phyloP scores from a whole-genome alignment of 768 basidiomycete genomes.

The Boletus coccyginus region DNA sequence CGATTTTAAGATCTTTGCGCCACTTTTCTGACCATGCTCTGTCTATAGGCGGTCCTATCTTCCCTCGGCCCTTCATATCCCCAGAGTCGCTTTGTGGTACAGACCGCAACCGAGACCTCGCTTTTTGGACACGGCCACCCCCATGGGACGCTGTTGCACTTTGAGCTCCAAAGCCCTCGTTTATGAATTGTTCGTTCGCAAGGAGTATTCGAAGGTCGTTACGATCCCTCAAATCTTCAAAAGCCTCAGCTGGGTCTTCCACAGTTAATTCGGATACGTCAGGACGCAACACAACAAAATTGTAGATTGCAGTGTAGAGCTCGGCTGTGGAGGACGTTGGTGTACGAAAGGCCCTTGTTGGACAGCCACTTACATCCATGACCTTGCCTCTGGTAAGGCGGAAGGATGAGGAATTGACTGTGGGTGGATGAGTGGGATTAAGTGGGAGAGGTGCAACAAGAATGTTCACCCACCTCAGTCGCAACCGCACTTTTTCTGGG shows the following conservation, averaged over 20 bases:
- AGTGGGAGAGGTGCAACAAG: background rate
- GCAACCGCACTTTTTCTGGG: conserved; percentile 84
- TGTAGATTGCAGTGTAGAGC: conserved; percentile 84
- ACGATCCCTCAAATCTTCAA: conserved; percentile 93
- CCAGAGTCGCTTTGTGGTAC: conserved; percentile 22
- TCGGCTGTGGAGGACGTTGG: conserved; percentile 51
- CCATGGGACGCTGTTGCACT: conserved; percentile 39
- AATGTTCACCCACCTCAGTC: conserved; percentile 63
- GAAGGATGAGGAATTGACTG: conserved; percentile 92
- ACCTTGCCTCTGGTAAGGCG: conserved; percentile 84
- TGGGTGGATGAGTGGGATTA: background rate
- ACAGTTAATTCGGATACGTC: conserved; percentile 90
- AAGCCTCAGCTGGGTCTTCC: conserved; percentile 97
- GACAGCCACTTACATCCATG: conserved; percentile 73
- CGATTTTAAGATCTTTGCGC: conserved; percentile 85
- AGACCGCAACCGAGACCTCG: conserved; percentile 38
- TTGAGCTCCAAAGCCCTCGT: conserved; percentile 59
- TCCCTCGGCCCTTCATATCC: conserved; percentile 41
- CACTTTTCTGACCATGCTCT: conserved; percentile 76
- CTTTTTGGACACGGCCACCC: conserved; percentile 42
- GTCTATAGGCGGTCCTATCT: conserved; percentile 75
- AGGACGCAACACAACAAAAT: conserved; percentile 61
- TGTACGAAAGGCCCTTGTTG: background rate
- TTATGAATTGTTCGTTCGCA: conserved; percentile 58
- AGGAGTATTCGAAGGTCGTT: conserved; percentile 84